Evolutionary conservation across 2,329 filamentous ascomycete species (phyloP).

Genomic region (Lachnum nothofagi): DNA sequence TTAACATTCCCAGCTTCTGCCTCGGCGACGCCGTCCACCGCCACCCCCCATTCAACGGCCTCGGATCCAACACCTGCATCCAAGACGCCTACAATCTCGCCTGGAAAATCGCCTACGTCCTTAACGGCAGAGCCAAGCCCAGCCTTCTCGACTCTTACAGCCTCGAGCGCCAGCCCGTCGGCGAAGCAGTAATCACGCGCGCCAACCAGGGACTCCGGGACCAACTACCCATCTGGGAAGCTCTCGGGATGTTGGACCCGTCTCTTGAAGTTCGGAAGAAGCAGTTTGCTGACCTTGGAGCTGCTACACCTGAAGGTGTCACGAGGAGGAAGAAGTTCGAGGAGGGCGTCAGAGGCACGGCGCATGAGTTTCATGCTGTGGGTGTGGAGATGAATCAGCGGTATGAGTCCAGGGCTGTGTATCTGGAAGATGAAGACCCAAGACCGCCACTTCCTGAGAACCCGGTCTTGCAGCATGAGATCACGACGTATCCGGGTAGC

Average conservation of each 20-base stretch:
- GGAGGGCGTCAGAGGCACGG: slow-evolving; percentile 39
- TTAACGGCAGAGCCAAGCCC: slow-evolving; percentile 35
- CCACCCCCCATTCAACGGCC: slow-evolving; percentile 52
- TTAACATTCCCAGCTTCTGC: slow-evolving; percentile 37
- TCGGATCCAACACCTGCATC: slow-evolving; percentile 55
- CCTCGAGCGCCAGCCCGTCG: slow-evolving; percentile 46
- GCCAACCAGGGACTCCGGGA: slow-evolving; percentile 54
- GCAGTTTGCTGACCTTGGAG: slow-evolving; percentile 40
- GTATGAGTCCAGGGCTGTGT: slow-evolving; percentile 45
- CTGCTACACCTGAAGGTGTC: slow-evolving; percentile 35
- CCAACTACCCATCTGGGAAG: slow-evolving; percentile 43
- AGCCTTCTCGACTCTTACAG: slow-evolving; percentile 41
- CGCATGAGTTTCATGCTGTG: slow-evolving; percentile 49
- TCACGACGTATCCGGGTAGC: slow-evolving; percentile 53
- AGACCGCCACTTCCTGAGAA: slow-evolving; percentile 34
- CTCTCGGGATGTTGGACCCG: slow-evolving; percentile 40
- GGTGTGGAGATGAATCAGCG: slow-evolving; percentile 57
- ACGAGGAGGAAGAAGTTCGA: slow-evolving; percentile 38
- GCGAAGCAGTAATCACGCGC: slow-evolving; percentile 42
- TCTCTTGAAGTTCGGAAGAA: slow-evolving; percentile 37
- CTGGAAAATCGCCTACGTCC: slow-evolving; percentile 50
- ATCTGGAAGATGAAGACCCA: slow-evolving; percentile 39
- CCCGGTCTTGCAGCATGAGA: slow-evolving; percentile 39
- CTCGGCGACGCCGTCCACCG: slow-evolving; percentile 55
- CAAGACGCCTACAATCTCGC: slow-evolving; percentile 53